Percentiles rank a stretch among this genome's conserved stretches.
These are phyloP conservation scores for Solanum bulbocastanum DNA, from an alignment of 257 asterid genomes.

Conservation along the genomic window DNA sequence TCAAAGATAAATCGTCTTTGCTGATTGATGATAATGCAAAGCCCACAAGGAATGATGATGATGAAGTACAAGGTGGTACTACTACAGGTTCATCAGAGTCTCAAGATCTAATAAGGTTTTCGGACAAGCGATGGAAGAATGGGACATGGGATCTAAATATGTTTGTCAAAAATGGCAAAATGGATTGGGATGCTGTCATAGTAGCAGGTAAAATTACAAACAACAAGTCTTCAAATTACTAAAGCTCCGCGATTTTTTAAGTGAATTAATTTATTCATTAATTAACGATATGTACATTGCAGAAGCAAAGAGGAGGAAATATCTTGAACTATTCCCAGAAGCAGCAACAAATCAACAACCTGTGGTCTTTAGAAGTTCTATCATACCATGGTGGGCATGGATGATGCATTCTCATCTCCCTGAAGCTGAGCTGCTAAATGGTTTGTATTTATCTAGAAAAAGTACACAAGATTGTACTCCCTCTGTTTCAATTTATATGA, in stretches of 20 bases:
- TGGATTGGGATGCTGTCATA: conserved; percentile 67
- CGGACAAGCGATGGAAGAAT: conserved; percentile 48
- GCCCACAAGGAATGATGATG: conserved; percentile 2
- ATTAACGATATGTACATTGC: background rate
- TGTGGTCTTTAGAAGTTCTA: conserved; percentile 48
- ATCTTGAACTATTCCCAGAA: conserved; percentile 48
- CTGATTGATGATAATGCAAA: background rate
- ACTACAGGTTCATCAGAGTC: background rate
- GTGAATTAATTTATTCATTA: background rate
- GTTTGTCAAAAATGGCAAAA: conserved; percentile 52
- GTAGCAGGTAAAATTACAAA: conserved; percentile 32
- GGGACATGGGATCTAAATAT: conserved; percentile 74
- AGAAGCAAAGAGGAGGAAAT: conserved; percentile 62
- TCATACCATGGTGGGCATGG: conserved; percentile 80
- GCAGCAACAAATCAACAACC: conserved; percentile 53
- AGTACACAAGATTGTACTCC: background rate
- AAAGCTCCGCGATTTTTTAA: background rate
- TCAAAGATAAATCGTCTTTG: conserved; percentile 1
- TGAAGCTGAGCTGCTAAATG: conserved; percentile 57
- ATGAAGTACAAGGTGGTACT: background rate
- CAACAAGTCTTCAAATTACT: background rate
- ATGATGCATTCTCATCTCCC: conserved; percentile 56
- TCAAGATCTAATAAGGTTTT: conserved; percentile 14
- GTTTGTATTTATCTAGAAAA: conserved; percentile 9
- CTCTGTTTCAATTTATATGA: background rate